Base-by-base conservation (phyloP, 495 filamentous ascomycete species). In the Parmelia sp. region DNA sequence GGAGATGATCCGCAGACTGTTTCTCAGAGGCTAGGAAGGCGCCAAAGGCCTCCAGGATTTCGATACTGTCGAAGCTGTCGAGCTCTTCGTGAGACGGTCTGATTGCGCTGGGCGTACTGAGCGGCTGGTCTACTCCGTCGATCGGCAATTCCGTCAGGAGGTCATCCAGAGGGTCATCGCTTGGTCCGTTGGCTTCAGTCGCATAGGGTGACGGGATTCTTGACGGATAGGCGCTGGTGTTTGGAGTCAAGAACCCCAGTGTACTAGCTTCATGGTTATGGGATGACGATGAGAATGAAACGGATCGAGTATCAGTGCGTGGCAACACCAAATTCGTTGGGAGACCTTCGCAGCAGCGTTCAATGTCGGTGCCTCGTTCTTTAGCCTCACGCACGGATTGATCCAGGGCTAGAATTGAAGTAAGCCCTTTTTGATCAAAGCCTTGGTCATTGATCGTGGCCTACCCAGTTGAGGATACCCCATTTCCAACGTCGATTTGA, bases 381-480 rank as follows among this genome's bases (percentile, higher is more conserved):
- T 40, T 27, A 17, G 61, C 51, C 27, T 57, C 51, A 35, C 37
- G 45, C 25, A 31, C 25, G 17, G 39, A 40, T 31, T 11, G 61
- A 63, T 63, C 23, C 31, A 63, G 37, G 23, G 61, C 61, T 63
- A 40, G 47, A 19, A 56, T 53, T 57, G 61, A 36, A 42, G 29
- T 37, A 10, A 29, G 17, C 25, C 35, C 17, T 4, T 40, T 11
- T 25, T 8, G 31, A 33, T 44, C 19, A 8, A 31, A 6, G 29
- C 37, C 21, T 4, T 31, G 25, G 7, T 42, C 11, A 21, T 19
- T 21, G 35, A 6, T n/a, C 40, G 23, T 8, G 33, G 15, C 61
- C 42, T 33, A 66, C 64, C 64, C 25, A 19, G 12, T 49, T 58
- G 57, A 33, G 59, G 64, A 17, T 40, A 66, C 1, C 49, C 59